Evolutionary conservation across 495 filamentous ascomycete species (phyloP).

Genomic region (Penicillium bovifimosum): DNA sequence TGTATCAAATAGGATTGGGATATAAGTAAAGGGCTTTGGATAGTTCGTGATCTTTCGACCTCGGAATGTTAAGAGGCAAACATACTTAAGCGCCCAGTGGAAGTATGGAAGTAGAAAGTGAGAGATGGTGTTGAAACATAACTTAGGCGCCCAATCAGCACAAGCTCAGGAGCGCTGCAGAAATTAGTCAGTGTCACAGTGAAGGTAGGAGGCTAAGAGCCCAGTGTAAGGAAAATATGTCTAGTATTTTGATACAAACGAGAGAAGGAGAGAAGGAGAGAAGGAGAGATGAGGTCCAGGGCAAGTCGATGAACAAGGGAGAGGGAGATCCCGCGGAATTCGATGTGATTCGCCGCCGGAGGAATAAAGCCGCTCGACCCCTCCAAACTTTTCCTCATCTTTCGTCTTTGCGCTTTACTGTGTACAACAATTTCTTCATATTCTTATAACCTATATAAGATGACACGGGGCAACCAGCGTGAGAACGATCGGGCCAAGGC

Average conservation of each 20-base stretch:
- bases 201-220: no score
- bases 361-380: conserved; percentile 2
- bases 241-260: not conserved
- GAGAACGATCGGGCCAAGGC: conserved; percentile 82
- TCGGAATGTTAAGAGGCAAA: no score
- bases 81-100: not conserved
- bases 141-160: conserved; percentile 16
- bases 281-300: not conserved
- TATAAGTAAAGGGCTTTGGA: not conserved
- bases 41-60: not conserved
- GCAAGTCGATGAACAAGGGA: not conserved
- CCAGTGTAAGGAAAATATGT: not conserved
- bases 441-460: conserved; percentile 39
- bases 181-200: not conserved
- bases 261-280: not conserved
- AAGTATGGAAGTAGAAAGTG: not conserved
- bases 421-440: not conserved
- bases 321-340: not conserved
- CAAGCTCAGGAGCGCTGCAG: conserved; percentile 4
- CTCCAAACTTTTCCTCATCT: conserved; percentile 2
- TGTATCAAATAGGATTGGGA: not conserved
- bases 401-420: no score
- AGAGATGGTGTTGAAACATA: conserved; percentile 3
- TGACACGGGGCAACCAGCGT: conserved; percentile 92
- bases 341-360: not conserved